Base-by-base conservation (phyloP, 2,329 filamentous ascomycete species). In the Diaporthe vexans region DNA sequence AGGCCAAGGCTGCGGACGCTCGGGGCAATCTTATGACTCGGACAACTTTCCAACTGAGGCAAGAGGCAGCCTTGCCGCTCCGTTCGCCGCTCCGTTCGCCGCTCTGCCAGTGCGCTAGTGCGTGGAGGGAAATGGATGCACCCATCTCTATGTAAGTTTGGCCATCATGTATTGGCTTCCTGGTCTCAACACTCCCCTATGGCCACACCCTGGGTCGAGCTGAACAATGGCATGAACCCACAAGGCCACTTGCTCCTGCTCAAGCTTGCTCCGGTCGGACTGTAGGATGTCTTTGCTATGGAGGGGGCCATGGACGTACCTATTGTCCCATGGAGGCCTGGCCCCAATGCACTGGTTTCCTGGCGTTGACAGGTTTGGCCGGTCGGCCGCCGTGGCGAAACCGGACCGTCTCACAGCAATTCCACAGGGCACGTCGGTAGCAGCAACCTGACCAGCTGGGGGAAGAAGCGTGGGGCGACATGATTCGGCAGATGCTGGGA, bases 1-100 rank as follows among this genome's bases (percentile, higher is more conserved):
- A 48, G 59, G 46, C 61, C 61, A 52, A 65, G 57, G 67, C 48
- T 71, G 29, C 29, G n/a, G 37, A 54, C 26, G 26, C 35, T 40
- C 68, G 61, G 51, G 73, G 58, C 58, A 33, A 29, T 56, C 21
- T 33, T 52, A 43, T 72, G 67, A 74, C 65, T 74, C 73, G 71
- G 56, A 37, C 72, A 43, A 58, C 56, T 51, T 74, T 57, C 73
- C 68, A n/a, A 74, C 46, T 74, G 58, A 54, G 58, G 68, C 68
- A 74, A 65, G 73, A 71, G 73, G 37, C 73, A 74, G 73, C 73
- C 73, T 74, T 71, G 72, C 61, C 46, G 46, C 37, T 4, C 46
- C 61, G 61, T 43, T 46, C 61, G 72, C 61, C 46, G 46, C 37
- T 4, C 46, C 61, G 61, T 43, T 46, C 61, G 61, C 35, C 46